Conservation (phyloP, 257 asterid genomes). For the Solanum medicagineum region DNA sequence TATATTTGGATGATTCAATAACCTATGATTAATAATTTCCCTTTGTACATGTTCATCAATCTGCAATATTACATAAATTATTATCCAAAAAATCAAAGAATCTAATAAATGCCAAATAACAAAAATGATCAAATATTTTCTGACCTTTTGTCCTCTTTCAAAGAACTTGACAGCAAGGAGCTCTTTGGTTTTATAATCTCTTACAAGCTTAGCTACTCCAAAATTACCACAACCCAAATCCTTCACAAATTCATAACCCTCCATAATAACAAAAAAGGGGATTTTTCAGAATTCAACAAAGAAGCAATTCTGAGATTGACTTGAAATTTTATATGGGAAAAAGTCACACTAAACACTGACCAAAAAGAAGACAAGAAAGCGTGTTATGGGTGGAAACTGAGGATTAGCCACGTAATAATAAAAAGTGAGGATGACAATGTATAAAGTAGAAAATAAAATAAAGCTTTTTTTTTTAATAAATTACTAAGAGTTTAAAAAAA, state of each 20-base stretch:
- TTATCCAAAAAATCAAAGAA: not conserved
- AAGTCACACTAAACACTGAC: not conserved
- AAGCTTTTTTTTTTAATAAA: no score
- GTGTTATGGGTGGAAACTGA: not conserved
- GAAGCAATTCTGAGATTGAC: not conserved
- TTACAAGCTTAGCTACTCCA: constrained; percentile 65
- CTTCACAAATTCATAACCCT: constrained; percentile 61
- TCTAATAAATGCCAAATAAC: not conserved
- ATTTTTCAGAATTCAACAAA: not conserved
- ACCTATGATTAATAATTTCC: constrained; percentile 73
- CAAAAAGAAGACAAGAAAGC: not conserved
- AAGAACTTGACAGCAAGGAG: constrained; percentile 75
- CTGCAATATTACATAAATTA: constrained; percentile 9
- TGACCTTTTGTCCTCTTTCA: constrained; percentile 67
- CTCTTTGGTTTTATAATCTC: constrained; percentile 63
- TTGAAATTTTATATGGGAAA: not conserved
- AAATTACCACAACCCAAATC: constrained; percentile 75
- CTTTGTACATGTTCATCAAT: constrained; percentile 78
- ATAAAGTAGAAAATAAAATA: not conserved
- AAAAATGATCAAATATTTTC: not conserved
- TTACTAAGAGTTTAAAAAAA: no score
- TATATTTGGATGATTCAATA: constrained; percentile 73
- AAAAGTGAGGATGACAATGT: not conserved
- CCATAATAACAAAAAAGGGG: constrained; percentile 21
- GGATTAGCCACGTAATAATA: not conserved